Conservation (phyloP, 768 basidiomycete species). For the Hygrocybe coccinea region DNA sequence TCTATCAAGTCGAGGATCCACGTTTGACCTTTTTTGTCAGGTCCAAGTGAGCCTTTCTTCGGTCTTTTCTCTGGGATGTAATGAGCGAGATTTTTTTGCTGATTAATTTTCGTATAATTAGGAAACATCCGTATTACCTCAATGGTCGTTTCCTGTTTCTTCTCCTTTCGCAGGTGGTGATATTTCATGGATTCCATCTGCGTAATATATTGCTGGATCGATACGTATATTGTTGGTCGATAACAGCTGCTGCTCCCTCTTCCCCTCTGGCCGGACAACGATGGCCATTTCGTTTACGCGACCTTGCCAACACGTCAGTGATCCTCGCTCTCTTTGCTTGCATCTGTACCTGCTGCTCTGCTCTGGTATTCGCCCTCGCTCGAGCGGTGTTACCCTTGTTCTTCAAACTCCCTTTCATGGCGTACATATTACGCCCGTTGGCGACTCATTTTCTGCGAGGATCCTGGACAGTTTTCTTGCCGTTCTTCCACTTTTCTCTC, state of each 20-base stretch:
- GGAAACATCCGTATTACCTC: slow-evolving; percentile 71
- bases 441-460: slow-evolving; percentile 59
- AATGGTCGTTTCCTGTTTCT: slow-evolving; percentile 66
- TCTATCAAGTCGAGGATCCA: slow-evolving; percentile 32
- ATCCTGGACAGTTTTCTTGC: slow-evolving; percentile 49
- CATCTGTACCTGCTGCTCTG: slow-evolving; percentile 38
- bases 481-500: slow-evolving; percentile 41
- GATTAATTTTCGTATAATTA: slow-evolving; percentile 21
- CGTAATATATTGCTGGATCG: slow-evolving; percentile 63
- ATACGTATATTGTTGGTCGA: slow-evolving; percentile 36
- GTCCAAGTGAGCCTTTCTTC: slow-evolving; percentile 46
- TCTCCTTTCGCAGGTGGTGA: slow-evolving; percentile 45
- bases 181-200: slow-evolving; percentile 45
- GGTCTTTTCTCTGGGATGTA: no score
- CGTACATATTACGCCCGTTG: slow-evolving; percentile 51
- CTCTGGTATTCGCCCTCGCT: slow-evolving; percentile 41
- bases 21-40: slow-evolving; percentile 57
- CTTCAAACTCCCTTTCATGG: slow-evolving; percentile 51
- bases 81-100: no score
- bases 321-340: slow-evolving; percentile 37
- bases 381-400: slow-evolving; percentile 50
- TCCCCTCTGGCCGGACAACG: no score
- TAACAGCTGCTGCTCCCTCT: not conserved
- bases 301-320: slow-evolving; percentile 20
- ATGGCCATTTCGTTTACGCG: slow-evolving; percentile 12